Evolutionary conservation across 108 stramenopile species (phyloP).

Genomic region (Nitzschia inconspicua): DNA sequence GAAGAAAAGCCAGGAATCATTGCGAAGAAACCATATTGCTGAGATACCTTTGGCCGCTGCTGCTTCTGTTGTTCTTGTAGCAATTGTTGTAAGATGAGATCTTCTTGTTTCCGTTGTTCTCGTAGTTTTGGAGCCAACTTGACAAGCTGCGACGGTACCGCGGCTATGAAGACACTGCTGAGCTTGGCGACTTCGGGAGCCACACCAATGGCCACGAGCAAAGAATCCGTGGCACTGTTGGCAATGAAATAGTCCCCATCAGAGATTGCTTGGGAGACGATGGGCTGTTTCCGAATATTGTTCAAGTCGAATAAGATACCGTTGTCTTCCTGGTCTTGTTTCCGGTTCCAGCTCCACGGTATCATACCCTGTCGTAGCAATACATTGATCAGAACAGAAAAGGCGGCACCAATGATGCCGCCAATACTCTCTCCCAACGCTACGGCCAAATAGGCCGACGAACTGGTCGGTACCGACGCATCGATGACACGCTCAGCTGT

Average conservation of each 20-base stretch:
- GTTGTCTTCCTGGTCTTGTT: conserved; percentile 1
- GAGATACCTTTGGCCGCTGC: conserved; percentile 7
- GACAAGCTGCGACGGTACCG: conserved; percentile 63
- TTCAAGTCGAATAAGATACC: not conserved
- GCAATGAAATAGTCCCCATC: conserved; percentile 82
- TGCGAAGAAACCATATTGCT: no score
- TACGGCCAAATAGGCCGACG: conserved; percentile 64
- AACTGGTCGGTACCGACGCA: conserved; percentile 52
- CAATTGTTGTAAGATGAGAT: conserved; percentile 31
- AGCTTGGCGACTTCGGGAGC: conserved; percentile 50
- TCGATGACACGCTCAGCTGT: conserved; percentile 37
- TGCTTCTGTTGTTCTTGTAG: conserved; percentile 40
- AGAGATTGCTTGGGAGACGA: conserved; percentile 56
- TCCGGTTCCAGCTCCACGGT: not conserved
- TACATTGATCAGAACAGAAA: not conserved
- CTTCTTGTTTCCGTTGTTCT: conserved; percentile 39
- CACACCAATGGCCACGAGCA: conserved; percentile 58
- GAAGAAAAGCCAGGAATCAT: no score
- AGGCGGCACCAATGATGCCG: conserved; percentile 54
- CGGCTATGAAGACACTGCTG: conserved; percentile 51
- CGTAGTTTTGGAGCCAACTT: conserved; percentile 34
- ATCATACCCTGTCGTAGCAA: not conserved
- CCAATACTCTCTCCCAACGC: conserved; percentile 71
- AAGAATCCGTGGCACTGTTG: conserved; percentile 48
- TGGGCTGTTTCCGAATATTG: not conserved